Evolutionary conservation across 164 flowering plant genomes (phyloP).

Genomic region (Vitis labrusca): DNA sequence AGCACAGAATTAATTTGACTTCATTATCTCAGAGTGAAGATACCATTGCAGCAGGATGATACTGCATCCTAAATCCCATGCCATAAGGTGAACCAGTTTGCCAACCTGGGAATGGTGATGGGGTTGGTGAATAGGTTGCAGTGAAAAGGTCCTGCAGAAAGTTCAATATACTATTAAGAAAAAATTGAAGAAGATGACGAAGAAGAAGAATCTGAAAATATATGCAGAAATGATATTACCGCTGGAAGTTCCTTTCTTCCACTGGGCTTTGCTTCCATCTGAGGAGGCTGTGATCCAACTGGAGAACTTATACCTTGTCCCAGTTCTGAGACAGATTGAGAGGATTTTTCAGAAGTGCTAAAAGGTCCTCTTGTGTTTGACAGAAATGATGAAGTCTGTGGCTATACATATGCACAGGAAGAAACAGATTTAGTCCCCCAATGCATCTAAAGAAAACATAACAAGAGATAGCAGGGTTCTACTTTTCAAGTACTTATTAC

Average conservation of each 20-base stretch:
- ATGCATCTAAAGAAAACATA: no score
- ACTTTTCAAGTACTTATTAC: no score
- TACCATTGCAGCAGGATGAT: constrained; percentile 31
- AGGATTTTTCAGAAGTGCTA: constrained; percentile 19
- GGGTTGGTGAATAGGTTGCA: constrained; percentile 22
- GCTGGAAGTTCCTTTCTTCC: constrained; percentile 52
- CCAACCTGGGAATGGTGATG: constrained; percentile 35
- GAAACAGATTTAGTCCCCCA: constrained; percentile 1
- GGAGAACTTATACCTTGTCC: constrained; percentile 23
- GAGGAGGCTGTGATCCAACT: constrained; percentile 12
- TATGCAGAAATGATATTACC: constrained; percentile 17
- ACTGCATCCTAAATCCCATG: constrained; percentile 35
- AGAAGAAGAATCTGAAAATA: background rate
- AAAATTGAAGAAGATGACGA: background rate
- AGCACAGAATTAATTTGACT: background rate
- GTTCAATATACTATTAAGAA: background rate
- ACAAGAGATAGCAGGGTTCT: no score
- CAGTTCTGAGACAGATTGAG: constrained; percentile 19
- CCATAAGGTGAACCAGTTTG: constrained; percentile 31
- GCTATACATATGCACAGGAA: constrained; percentile 28
- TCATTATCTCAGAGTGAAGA: background rate
- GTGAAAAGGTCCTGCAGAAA: constrained; percentile 53
- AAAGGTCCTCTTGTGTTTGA: constrained; percentile 37
- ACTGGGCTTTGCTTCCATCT: constrained; percentile 19
- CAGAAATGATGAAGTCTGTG: constrained; percentile 27